phyloP scores from a whole-genome alignment of 169 alveolate species.

The Eimeria necatrix region DNA sequence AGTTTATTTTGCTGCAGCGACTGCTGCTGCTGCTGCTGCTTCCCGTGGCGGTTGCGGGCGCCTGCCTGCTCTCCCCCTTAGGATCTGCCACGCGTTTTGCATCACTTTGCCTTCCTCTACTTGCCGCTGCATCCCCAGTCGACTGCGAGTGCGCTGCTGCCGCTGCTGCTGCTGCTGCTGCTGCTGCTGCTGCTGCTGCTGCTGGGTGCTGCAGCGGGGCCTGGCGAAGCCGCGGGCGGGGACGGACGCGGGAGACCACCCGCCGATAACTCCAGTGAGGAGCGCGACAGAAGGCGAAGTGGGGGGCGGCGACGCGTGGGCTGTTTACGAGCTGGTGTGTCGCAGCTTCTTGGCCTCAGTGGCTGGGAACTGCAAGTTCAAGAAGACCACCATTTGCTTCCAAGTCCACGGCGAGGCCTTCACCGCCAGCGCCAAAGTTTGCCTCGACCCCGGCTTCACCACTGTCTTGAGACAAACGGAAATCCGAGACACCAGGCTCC shows the following conservation, averaged over 20 bases:
- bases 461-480: conserved; percentile 80
- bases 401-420: conserved; percentile 90
- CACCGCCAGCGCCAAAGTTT: conserved; percentile 86
- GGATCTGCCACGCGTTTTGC: background rate
- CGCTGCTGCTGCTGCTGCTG: background rate
- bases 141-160: background rate
- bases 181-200: background rate
- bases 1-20: background rate
- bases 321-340: conserved; percentile 90
- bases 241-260: conserved; percentile 97
- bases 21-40: background rate
- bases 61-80: background rate
- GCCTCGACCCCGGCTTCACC: conserved; percentile 92
- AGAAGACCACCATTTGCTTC: conserved; percentile 86
- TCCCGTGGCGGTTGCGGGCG: background rate
- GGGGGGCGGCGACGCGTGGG: conserved; percentile 89
- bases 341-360: conserved; percentile 94
- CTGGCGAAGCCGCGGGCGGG: conserved; percentile 86
- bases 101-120: background rate
- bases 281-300: conserved; percentile 88
- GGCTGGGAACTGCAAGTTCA: conserved; percentile 89
- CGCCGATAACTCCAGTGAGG: conserved; percentile 97
- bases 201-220: conserved; percentile 35
- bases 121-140: background rate
- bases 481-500: conserved; percentile 84